These are phyloP conservation scores for Amylostereum chailletii DNA, from an alignment of 1,284 basidiomycete genomes.

Conservation along the genomic window DNA sequence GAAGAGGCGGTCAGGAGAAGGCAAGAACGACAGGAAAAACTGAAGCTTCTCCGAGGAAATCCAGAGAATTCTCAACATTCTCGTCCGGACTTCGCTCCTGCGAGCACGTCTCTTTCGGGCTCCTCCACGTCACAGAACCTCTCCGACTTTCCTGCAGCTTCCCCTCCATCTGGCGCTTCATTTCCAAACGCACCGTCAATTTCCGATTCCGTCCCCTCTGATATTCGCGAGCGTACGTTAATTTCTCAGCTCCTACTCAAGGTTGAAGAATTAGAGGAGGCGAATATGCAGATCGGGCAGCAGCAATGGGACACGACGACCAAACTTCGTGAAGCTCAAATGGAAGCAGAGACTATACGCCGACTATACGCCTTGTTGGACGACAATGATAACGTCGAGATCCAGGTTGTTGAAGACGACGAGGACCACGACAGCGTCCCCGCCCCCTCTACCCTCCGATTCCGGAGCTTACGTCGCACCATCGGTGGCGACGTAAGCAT, in stretches of 20 bases:
- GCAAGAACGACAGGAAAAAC: constrained; percentile 46
- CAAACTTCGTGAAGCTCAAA: constrained; percentile 57
- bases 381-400: constrained; percentile 41
- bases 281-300: constrained; percentile 61
- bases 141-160: background rate
- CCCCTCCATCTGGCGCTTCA: background rate
- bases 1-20: constrained; percentile 39
- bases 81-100: constrained; percentile 55
- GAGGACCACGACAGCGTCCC: constrained; percentile 8
- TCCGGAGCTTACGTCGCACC: constrained; percentile 33
- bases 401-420: constrained; percentile 32
- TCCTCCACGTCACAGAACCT: background rate
- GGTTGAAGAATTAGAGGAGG: constrained; percentile 70
- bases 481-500: constrained; percentile 22
- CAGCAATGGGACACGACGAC: constrained; percentile 56
- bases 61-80: constrained; percentile 14
- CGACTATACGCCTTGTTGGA: constrained; percentile 65
- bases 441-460: constrained; percentile 27
- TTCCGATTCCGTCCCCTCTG: too few species aligned
- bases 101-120: constrained; percentile 22
- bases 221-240: constrained; percentile 39
- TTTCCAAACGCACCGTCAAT: too few species aligned
- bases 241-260: constrained; percentile 69
- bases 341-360: constrained; percentile 62
- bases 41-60: constrained; percentile 36